Evolutionary conservation across 208 protist genomes (phyloP).

Genomic region (Trypanosoma lewisi): DNA sequence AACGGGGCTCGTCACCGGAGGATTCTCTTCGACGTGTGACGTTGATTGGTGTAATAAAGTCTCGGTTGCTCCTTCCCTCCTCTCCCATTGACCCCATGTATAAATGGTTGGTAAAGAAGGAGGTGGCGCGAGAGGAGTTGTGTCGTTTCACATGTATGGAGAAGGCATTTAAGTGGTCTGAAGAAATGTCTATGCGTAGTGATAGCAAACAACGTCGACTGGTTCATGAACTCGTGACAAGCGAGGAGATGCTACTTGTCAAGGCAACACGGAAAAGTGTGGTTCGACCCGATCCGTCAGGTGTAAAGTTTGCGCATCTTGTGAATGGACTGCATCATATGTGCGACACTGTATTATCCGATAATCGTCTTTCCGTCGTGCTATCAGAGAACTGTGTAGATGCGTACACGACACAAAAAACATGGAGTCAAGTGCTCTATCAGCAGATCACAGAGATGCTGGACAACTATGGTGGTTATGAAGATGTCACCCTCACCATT

Average conservation of each 20-base stretch:
- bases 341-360: constrained; percentile 55
- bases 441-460: constrained; percentile 70
- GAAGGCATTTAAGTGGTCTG: constrained; percentile 62
- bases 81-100: constrained; percentile 85
- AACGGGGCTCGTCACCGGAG: constrained; percentile 9
- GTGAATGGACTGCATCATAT: constrained; percentile 65
- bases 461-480: constrained; percentile 77
- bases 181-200: constrained; percentile 47
- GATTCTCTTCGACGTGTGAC: constrained; percentile 42
- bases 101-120: constrained; percentile 45
- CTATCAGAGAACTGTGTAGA: constrained; percentile 8
- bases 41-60: constrained; percentile 69
- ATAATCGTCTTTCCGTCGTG: constrained; percentile 52
- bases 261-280: constrained; percentile 42
- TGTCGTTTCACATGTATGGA: constrained; percentile 46
- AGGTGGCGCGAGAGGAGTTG: constrained; percentile 42
- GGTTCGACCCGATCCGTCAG: constrained; percentile 55
- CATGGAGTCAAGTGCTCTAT: constrained; percentile 77
- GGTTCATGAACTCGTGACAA: constrained; percentile 30
- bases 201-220: constrained; percentile 39
- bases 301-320: constrained; percentile 73
- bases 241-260: constrained; percentile 35
- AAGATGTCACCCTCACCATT: constrained; percentile 83
- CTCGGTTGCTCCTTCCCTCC: constrained; percentile 72
- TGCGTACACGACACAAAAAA: constrained; percentile 25